Conservation (phyloP, 1,139 yeast species). For the Zygoascus meyerae region DNA sequence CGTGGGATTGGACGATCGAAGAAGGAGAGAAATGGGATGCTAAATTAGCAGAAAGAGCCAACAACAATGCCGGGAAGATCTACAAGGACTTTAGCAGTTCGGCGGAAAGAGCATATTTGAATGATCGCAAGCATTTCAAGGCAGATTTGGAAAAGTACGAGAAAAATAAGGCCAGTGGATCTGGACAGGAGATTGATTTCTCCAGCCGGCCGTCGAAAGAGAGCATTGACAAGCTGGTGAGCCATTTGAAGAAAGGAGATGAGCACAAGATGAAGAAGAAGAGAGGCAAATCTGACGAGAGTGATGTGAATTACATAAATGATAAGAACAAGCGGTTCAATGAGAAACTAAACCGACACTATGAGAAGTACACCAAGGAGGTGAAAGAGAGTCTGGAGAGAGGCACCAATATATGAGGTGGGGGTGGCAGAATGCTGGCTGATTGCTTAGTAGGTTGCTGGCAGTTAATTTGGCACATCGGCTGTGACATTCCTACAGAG, state of each 20-base stretch:
- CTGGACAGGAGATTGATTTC: conserved; percentile 20
- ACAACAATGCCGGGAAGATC: conserved; percentile 20
- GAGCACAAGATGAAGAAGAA: conserved; percentile 36
- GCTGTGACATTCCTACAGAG: too few species aligned
- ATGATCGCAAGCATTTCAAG: conserved; percentile 39
- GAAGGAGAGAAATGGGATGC: conserved; percentile 65
- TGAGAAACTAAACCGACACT: conserved; percentile 57
- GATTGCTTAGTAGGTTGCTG: too few species aligned
- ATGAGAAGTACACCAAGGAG: conserved; percentile 43
- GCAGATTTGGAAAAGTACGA: conserved; percentile 44
- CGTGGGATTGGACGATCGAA: conserved; percentile 60
- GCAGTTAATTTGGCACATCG: too few species aligned
- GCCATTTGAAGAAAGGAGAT: conserved; percentile 35
- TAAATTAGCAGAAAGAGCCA: conserved; percentile 32
- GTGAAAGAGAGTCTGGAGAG: conserved; percentile 38
- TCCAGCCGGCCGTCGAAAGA: conserved; percentile 36
- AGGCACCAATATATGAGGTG: conserved; percentile 29
- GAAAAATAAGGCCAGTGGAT: conserved; percentile 29
- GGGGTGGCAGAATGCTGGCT: too few species aligned
- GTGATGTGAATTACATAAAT: conserved; percentile 45
- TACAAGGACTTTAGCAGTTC: conserved; percentile 42
- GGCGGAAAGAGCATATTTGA: conserved; percentile 52
- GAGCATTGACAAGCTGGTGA: conserved; percentile 40
- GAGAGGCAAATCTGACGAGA: conserved; percentile 32
- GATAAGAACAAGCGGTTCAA: conserved; percentile 78